Evolutionary conservation across 176 grass and related monocot genomes (phyloP), one percentile per base, ranked within the genome.

Genomic region (Alopecurus myosuroides): DNA sequence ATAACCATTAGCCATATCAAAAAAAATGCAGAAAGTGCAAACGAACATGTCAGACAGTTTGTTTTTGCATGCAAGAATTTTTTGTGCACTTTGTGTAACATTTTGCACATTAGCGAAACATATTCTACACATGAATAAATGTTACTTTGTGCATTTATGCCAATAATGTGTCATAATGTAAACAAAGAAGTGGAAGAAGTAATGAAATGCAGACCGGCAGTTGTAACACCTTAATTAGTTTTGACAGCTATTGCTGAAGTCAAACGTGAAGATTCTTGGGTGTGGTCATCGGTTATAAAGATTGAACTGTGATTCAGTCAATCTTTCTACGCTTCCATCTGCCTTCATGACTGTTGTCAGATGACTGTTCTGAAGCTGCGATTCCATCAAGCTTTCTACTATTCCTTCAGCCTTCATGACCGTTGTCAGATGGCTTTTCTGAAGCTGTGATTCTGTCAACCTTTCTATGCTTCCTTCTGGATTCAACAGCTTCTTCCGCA

Each of bases 211-310:
- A 80, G 92, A 98, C 95, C 52, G 91, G 93, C 61, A 98, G 77
- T 44, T 88, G 49, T 46, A 93, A 84, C 69, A 83, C 88, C 49
- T 68, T 66, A 74, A 84, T 88, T 78, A 98, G 34, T 51, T 93
- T 84, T 82, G 89, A 85, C 28, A 98, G 51, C 79, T 93, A 73
- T 35, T 74, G 77, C 70, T 93, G 86, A 80, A 98, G n/a, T 85
- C 90, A 74, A 40, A 74, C 42, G 69, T 95, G 93, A 73, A 95
- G 82, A 75, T 48, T 86, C 77, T 86, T 91, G 23, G 89, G 95
- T 37, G 82, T 80, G 77, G 58, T 86, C 57, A 71, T 73, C 74
- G 87, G 69, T 28, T 85, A 90, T 35, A 77, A 77, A 89, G 84
- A 89, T 53, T 71, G 57, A 64, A 35, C 77, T 22, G 56, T 76